phyloP scores from a whole-genome alignment of 768 basidiomycete genomes.

The Tricholoma bakamatsutake region DNA sequence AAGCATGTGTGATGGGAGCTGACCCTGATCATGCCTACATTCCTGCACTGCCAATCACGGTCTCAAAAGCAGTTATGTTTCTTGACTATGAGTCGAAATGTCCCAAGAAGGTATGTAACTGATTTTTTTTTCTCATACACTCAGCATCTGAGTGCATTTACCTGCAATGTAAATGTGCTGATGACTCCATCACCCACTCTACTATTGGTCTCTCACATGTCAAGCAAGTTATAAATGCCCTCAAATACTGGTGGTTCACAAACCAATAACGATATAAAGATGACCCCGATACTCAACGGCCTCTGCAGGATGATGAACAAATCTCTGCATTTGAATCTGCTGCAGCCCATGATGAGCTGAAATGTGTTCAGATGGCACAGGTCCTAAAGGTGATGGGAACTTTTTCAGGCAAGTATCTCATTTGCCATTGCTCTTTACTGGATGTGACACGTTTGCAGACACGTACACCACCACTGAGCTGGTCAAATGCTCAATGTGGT shows the following conservation, averaged over 20 bases:
- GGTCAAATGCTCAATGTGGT: not conserved
- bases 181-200: not conserved
- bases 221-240: constrained; percentile 23
- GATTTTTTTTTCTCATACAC: not conserved
- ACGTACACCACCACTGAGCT: constrained; percentile 14
- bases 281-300: constrained; percentile 5
- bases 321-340: not conserved
- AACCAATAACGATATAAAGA: constrained; percentile 10
- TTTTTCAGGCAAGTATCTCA: not conserved
- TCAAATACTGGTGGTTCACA: constrained; percentile 15
- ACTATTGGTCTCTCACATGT: constrained; percentile 9
- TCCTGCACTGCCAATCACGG: not conserved
- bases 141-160: not conserved
- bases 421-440: not conserved
- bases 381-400: too few relatives aligned
- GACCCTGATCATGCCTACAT: too few relatives aligned
- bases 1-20: too few relatives aligned
- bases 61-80: not conserved
- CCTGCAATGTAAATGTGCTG: not conserved
- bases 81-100: not conserved
- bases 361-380: constrained; percentile 10
- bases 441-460: not conserved
- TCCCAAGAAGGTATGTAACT: not conserved
- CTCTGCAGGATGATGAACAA: constrained; percentile 6
- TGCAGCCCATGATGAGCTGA: constrained; percentile 13